Conservation (phyloP, 2,329 filamentous ascomycete genomes). For the Xylariomycetidae sp. region DNA sequence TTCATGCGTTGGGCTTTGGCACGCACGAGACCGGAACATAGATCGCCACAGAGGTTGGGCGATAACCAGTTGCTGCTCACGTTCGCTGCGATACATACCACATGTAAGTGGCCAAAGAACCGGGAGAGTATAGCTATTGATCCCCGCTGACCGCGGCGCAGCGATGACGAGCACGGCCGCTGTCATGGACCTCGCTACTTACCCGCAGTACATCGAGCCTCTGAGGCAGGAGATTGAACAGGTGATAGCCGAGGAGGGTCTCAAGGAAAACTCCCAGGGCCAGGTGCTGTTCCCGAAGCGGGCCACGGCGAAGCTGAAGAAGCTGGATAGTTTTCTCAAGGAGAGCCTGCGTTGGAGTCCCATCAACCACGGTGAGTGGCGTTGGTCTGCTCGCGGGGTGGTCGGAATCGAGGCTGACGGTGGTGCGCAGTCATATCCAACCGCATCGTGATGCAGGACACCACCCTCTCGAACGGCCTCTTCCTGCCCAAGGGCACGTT, state of each 20-base stretch:
- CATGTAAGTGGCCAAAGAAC: background rate
- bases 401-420: no score
- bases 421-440: background rate
- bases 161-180: background rate
- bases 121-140: no score
- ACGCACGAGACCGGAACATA: background rate
- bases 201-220: constrained; percentile 1
- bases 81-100: constrained; percentile 1
- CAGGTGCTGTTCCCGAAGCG: constrained; percentile 2
- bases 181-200: background rate
- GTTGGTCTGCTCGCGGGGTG: no score
- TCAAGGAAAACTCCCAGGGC: background rate
- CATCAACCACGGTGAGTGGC: background rate
- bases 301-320: background rate
- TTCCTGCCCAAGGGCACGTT: background rate
- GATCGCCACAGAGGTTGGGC: background rate
- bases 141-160: no score
- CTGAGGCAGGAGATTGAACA: constrained; percentile 2
- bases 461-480: background rate
- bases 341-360: constrained; percentile 1
- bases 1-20: background rate
- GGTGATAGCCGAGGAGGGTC: background rate
- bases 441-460: background rate
- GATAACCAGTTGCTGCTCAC: background rate
- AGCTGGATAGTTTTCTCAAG: constrained; percentile 1